Evolutionary conservation across 305 asterid species (phyloP), one percentile per base, ranked within the genome.

Genomic region (Solanum hybrid): DNA sequence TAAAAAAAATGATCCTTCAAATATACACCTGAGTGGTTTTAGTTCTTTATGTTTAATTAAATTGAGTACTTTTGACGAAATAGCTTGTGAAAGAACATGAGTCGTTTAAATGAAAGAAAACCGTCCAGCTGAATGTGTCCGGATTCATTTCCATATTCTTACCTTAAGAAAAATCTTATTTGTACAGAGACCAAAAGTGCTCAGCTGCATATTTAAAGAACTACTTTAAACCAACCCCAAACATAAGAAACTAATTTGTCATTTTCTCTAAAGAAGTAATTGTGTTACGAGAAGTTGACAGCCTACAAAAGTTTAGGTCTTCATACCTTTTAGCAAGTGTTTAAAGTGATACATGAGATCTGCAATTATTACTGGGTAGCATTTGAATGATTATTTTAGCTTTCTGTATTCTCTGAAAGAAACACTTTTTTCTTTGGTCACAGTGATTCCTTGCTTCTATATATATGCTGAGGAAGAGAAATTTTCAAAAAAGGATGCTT

Each of bases 391-490:
- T 84, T 45, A 71, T 88, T 27, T 35, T 84, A 29, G 32, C 45
- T 87, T 64, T 88, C 72, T 32, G 13, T 11, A 10, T 32, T 31
- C 75, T 60, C 87, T 51, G 75, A 45, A 84, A 31, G 9, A 7
- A 84, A 79, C 24, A 34, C 60, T 88, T 31, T 24, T 56, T 92
- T 89, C 87, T 34, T 19, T 51, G 69, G 22, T 91, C 92, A 91
- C 96, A 97, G 99, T 94, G 90, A 29, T 97, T 92, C 98, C 98
- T 78, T 96, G 99, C 95, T 97, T 97, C 93, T 97, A 97, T 90
- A 89, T 92, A 89, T 91, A 93, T 92, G 72, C 94, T 72, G 94
- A 91, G 93, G 94, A 93, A 89, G 72, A 96, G 92, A 96, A 91
- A 88, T 88, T 36, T 90, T 77, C 88, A 5, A 97, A 88, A 89